phyloP scores from a whole-genome alignment of 1,284 basidiomycete genomes.

The Athelia psychrophila region DNA sequence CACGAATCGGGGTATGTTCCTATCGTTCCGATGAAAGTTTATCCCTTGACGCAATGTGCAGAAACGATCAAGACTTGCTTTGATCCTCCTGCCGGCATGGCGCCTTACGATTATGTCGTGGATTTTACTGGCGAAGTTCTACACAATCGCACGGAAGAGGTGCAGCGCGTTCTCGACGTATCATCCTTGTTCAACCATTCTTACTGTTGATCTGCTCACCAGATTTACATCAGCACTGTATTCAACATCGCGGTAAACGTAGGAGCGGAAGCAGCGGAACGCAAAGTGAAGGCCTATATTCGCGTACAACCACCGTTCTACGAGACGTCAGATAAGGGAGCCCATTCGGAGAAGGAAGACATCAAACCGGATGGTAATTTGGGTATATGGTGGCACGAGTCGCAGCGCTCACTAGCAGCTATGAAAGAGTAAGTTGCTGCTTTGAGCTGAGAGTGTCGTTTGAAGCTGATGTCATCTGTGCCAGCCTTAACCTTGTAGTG shows the following conservation, averaged over 20 bases:
- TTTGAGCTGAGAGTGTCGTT: constrained; percentile 6
- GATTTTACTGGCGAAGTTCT: constrained; percentile 81
- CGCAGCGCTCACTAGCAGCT: constrained; percentile 71
- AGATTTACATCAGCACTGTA: constrained; percentile 81
- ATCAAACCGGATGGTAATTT: constrained; percentile 70
- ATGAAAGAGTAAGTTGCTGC: constrained; percentile 67
- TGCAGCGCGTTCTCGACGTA: constrained; percentile 19
- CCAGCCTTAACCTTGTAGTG: constrained; percentile 78
- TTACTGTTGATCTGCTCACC: constrained; percentile 6
- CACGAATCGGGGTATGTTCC: constrained; percentile 58
- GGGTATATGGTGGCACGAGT: constrained; percentile 91
- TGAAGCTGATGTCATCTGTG: constrained; percentile 1
- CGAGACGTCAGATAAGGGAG: constrained; percentile 66
- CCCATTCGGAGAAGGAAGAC: constrained; percentile 72
- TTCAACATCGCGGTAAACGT: constrained; percentile 70
- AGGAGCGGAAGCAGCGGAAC: constrained; percentile 64
- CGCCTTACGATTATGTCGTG: constrained; percentile 72
- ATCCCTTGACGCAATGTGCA: constrained; percentile 24
- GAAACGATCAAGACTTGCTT: constrained; percentile 65
- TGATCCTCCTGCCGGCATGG: constrained; percentile 63
- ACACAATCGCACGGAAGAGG: constrained; percentile 77
- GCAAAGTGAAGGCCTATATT: constrained; percentile 74
- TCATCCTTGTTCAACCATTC: constrained; percentile 4
- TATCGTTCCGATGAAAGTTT: not conserved
- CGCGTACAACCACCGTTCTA: constrained; percentile 83